phyloP scores from a whole-genome alignment of 805 yeast species.

The Sungouiella blattae region DNA sequence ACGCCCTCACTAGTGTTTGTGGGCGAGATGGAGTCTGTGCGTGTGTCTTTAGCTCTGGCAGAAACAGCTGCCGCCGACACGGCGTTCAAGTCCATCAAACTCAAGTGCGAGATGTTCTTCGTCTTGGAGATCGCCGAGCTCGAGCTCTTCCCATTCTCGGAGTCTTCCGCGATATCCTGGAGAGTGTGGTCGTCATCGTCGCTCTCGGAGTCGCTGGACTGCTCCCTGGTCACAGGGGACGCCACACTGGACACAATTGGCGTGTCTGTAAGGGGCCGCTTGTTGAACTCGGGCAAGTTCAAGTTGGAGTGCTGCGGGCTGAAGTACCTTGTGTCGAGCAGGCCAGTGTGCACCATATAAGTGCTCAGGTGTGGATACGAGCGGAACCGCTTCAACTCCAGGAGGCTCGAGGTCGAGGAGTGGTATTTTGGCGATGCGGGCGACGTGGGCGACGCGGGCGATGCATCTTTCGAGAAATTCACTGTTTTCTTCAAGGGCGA shows the following conservation, averaged over 20 bases:
- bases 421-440: background rate
- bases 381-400: constrained; percentile 10
- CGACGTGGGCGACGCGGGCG: background rate
- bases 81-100: constrained; percentile 30
- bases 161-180: background rate
- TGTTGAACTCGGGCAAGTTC: constrained; percentile 56
- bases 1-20: constrained; percentile 8
- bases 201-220: constrained; percentile 29
- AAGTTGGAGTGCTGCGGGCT: constrained; percentile 11
- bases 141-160: constrained; percentile 4
- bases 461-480: background rate
- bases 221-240: constrained; percentile 45
- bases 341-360: constrained; percentile 12
- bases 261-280: constrained; percentile 71
- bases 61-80: constrained; percentile 9
- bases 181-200: constrained; percentile 15
- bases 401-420: background rate
- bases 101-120: constrained; percentile 39
- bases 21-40: constrained; percentile 21
- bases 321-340: constrained; percentile 10
- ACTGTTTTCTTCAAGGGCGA: background rate
- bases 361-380: constrained; percentile 14
- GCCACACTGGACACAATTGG: constrained; percentile 58
- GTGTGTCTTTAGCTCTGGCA: constrained; percentile 3
- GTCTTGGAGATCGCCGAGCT: constrained; percentile 20